Evolutionary conservation across 306 rosid genomes (phyloP).

Genomic region (Acacia crassicarpa): DNA sequence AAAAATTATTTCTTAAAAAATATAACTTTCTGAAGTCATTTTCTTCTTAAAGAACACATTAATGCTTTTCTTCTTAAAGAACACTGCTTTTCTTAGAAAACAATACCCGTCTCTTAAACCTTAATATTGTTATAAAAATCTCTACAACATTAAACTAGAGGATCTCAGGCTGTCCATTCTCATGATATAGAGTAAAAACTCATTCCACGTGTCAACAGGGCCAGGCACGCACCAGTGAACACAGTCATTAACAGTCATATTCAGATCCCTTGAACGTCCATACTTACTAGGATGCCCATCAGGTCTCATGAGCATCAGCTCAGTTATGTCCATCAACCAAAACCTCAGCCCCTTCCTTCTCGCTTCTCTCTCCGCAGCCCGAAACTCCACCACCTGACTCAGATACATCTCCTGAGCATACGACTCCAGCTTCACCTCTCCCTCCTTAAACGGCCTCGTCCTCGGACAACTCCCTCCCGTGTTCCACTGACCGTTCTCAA

Average conservation of each 20-base stretch:
- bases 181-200: conserved; percentile 61
- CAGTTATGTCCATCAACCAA: conserved; percentile 63
- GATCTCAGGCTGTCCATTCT: conserved; percentile 32
- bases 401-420: conserved; percentile 41
- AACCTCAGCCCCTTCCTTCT: conserved; percentile 52
- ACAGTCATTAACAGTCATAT: conserved; percentile 58
- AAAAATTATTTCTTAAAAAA: too few relatives aligned
- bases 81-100: too few relatives aligned
- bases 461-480: conserved; percentile 83
- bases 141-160: conserved; percentile 22
- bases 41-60: too few relatives aligned
- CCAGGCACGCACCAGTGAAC: conserved; percentile 96
- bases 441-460: conserved; percentile 60
- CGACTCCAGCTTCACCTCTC: conserved; percentile 40
- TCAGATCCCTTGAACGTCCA: conserved; percentile 49
- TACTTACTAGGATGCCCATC: conserved; percentile 88
- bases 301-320: conserved; percentile 75
- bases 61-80: too few relatives aligned
- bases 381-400: conserved; percentile 62
- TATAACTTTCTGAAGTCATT: too few relatives aligned
- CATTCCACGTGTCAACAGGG: conserved; percentile 92
- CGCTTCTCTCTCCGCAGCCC: conserved; percentile 49
- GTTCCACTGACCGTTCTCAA: conserved; percentile 86
- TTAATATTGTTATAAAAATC: conserved; percentile 11
- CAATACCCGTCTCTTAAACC: not conserved